These are phyloP conservation scores for Aspergillus pseudoterreus DNA, from an alignment of 2,329 filamentous ascomycete genomes.

Conservation along the genomic window DNA sequence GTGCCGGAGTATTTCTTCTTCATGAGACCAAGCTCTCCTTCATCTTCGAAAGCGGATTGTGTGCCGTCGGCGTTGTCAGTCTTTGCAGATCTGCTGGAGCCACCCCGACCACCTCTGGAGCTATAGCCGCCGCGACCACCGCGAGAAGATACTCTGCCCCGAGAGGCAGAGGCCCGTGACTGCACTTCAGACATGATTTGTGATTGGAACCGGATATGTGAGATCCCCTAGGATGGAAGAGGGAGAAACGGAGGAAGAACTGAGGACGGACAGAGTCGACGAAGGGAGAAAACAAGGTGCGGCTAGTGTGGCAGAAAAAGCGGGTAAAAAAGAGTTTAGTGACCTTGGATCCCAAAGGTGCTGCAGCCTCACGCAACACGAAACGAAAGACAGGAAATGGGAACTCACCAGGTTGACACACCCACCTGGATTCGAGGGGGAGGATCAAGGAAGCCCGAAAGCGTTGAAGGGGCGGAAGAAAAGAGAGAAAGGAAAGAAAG, in stretches of 20 bases:
- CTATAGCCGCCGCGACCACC: slow-evolving; percentile 76
- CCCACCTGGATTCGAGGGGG: not conserved
- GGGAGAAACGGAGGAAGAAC: slow-evolving; percentile 23
- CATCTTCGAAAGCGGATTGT: slow-evolving; percentile 65
- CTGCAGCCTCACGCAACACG: slow-evolving; percentile 30
- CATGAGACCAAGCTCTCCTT: slow-evolving; percentile 85
- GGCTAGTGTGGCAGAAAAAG: slow-evolving; percentile 29
- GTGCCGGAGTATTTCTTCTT: slow-evolving; percentile 84
- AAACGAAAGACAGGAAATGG: not conserved
- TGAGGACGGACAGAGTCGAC: slow-evolving; percentile 20
- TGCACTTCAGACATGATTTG: slow-evolving; percentile 88
- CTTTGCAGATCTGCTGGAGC: slow-evolving; percentile 64
- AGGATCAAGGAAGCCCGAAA: not conserved
- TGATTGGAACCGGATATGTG: slow-evolving; percentile 25
- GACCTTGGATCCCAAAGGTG: slow-evolving; percentile 18
- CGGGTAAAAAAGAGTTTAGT: slow-evolving; percentile 23
- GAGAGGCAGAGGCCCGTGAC: slow-evolving; percentile 73
- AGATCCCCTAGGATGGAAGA: slow-evolving; percentile 23
- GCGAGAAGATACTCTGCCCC: slow-evolving; percentile 86
- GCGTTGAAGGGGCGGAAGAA: slow-evolving; percentile 12
- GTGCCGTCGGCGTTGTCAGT: slow-evolving; percentile 63
- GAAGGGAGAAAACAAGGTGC: slow-evolving; percentile 26
- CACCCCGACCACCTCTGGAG: slow-evolving; percentile 66
- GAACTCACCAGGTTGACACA: not conserved
- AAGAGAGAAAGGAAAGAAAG: slow-evolving; percentile 17